Percentiles rank a stretch among this genome's conserved stretches.
phyloP scores from a whole-genome alignment of 2,329 filamentous ascomycete species.

The Simplicillium aogashimaense region DNA sequence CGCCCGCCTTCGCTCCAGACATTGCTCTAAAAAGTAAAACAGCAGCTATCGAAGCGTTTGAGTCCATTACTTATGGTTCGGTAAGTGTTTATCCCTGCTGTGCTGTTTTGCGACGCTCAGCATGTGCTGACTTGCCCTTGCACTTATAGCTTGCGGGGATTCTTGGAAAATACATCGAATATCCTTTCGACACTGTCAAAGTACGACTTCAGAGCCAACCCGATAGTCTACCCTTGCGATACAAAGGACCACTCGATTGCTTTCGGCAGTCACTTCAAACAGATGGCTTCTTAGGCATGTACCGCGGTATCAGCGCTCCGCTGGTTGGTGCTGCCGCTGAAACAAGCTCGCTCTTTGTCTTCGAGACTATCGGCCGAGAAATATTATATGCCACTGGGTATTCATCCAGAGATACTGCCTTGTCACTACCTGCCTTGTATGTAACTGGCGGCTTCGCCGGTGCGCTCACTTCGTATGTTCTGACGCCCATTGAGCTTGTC shows the following conservation, averaged over 20 bases:
- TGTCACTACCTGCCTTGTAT: slow-evolving; percentile 69
- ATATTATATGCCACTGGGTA: slow-evolving; percentile 45
- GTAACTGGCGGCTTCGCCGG: slow-evolving; percentile 79
- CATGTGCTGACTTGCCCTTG: slow-evolving; percentile 2
- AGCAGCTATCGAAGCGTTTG: slow-evolving; percentile 56
- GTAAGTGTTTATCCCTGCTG: slow-evolving; percentile 32
- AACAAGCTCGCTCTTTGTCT: slow-evolving; percentile 87
- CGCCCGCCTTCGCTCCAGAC: slow-evolving; percentile 10
- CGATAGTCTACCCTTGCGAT: slow-evolving; percentile 69
- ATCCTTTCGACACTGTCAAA: slow-evolving; percentile 97
- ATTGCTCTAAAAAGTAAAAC: slow-evolving; percentile 24
- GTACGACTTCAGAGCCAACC: slow-evolving; percentile 95
- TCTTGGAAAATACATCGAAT: slow-evolving; percentile 92
- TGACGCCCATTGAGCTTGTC: slow-evolving; percentile 92
- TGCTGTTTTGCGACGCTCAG: background rate
- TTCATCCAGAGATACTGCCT: slow-evolving; percentile 39
- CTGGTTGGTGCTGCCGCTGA: slow-evolving; percentile 86
- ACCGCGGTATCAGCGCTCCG: slow-evolving; percentile 87
- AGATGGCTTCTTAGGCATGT: slow-evolving; percentile 74
- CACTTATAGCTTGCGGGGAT: slow-evolving; percentile 63
- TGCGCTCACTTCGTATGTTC: slow-evolving; percentile 77
- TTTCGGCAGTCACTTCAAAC: slow-evolving; percentile 75
- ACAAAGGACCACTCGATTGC: slow-evolving; percentile 83
- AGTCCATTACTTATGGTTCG: slow-evolving; percentile 85
- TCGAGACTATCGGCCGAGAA: slow-evolving; percentile 67